Base-by-base conservation (phyloP, 495 filamentous ascomycete genomes). In the Penicillium coprophilum region DNA sequence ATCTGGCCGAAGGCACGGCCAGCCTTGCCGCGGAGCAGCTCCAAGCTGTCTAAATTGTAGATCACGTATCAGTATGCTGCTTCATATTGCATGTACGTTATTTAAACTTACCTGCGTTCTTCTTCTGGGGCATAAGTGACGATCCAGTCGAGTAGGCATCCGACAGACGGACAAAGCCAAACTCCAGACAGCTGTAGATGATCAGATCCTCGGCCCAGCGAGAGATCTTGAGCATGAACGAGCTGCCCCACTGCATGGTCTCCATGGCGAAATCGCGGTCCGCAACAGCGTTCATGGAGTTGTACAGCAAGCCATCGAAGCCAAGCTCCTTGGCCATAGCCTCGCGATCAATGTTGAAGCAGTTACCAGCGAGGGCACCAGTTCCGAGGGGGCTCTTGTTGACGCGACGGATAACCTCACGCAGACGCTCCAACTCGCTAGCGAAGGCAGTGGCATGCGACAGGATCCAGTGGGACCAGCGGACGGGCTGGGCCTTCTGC, bases 251-350 rank as follows among this genome's bases (percentile, higher is more conserved):
- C 76, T 95, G 90, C 79, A 97, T 86, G 5, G 84, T 87, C 80
- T 97, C 92, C 67, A 92, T 81, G 11, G 93, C 86, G 61, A 96
- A 96, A 63, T 96, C 92, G 46, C 93, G 86, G 71, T 96, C 91
- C 8, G 81, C 85, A 20, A 96, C 91, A 23, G 84, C 87, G 59
- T 83, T 84, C 85, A 97, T 85, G 9, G 84, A 89, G 76, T 97
- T 97, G 76, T 84, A 85, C 47, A 93, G 76, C 31, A 96, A 74
- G 6, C 85, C 86, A 0, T 88, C 86, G 62, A 96, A 97, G 53
- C 92, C 91, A 4, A 97, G 83, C 73, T 97, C 92, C 67, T 87
- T 81, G 10, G 91, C 89, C 80, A 97, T 90, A 52, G 85, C 83
- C 55, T 88, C 85, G n/a, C 92, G 85, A 69, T 96, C 93, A 66